Evolutionary conservation across 305 asterid genomes (phyloP).

Genomic region (Ilex paraguariensis): DNA sequence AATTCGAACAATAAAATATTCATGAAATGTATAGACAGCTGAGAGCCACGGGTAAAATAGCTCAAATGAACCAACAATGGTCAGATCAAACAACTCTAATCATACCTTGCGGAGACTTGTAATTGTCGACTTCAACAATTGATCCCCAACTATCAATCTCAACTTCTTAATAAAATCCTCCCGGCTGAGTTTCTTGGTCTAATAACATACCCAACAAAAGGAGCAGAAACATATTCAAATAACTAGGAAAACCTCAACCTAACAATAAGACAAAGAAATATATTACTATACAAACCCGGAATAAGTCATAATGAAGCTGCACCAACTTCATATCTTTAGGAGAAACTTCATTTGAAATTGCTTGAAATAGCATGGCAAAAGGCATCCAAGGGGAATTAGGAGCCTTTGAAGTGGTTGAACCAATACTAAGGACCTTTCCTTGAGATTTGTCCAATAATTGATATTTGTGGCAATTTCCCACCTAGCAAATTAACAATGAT

Average conservation of each 20-base stretch:
- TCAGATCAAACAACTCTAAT: not conserved
- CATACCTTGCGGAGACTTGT: slow-evolving; percentile 22
- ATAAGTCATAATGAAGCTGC: slow-evolving; percentile 24
- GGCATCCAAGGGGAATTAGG: slow-evolving; percentile 45
- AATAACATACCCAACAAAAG: not conserved
- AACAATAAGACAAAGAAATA: not conserved
- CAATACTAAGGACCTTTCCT: slow-evolving; percentile 16
- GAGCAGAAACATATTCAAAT: slow-evolving; percentile 5
- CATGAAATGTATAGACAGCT: too few relatives aligned
- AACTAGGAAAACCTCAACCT: not conserved
- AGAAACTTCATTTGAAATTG: slow-evolving; percentile 29
- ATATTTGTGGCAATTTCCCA: too few relatives aligned
- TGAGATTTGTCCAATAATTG: slow-evolving; percentile 5
- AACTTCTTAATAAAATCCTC: slow-evolving; percentile 26
- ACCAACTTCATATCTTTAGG: slow-evolving; percentile 24
- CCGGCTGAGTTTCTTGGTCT: slow-evolving; percentile 23
- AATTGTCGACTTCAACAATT: slow-evolving; percentile 23
- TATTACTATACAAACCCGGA: slow-evolving; percentile 25
- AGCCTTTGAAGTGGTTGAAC: slow-evolving; percentile 15
- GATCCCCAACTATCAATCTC: slow-evolving; percentile 27
- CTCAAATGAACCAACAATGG: not conserved
- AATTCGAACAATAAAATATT: too few relatives aligned
- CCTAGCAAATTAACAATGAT: too few relatives aligned
- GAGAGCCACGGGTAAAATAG: not conserved
- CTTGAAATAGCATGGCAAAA: slow-evolving; percentile 31